Evolutionary conservation across 768 basidiomycete genomes (phyloP).

Genomic region (Mycena rebaudengoi): DNA sequence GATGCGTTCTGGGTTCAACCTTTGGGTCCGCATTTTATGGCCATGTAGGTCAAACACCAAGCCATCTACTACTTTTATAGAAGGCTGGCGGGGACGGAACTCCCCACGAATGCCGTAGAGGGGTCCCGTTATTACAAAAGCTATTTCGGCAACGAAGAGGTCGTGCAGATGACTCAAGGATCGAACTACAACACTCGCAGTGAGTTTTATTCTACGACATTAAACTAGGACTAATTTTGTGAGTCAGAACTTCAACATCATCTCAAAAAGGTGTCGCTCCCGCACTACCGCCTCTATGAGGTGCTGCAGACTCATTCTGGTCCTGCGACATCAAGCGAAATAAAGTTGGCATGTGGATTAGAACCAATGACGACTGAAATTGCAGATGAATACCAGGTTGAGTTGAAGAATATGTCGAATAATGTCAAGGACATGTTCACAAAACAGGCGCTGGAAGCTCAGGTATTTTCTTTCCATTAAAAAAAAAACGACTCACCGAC

Average conservation of each 20-base stretch:
- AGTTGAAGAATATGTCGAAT: background rate
- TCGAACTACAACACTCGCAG: background rate
- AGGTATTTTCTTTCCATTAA: background rate
- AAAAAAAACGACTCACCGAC: background rate
- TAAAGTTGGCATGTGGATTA: background rate
- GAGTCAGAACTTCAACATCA: background rate
- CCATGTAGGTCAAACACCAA: too few relatives aligned
- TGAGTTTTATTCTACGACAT: background rate
- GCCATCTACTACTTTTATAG: background rate
- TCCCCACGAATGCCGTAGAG: background rate
- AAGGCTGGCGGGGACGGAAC: background rate
- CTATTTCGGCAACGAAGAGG: background rate
- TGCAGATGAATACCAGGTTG: background rate
- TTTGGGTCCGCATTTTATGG: too few relatives aligned
- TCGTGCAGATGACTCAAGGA: background rate
- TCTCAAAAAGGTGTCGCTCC: background rate
- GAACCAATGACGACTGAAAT: background rate
- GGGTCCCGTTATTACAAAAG: background rate
- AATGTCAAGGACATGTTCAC: conserved; percentile 3
- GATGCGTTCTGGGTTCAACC: too few relatives aligned
- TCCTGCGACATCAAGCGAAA: background rate
- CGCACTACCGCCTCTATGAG: background rate
- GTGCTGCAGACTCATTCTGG: background rate
- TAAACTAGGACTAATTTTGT: background rate
- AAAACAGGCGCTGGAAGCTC: background rate